A percentile compares a stretch with the other conserved stretches of the same genome.
Evolutionary conservation across 768 basidiomycete species (phyloP).

Genomic region (Hydnum rufescens): DNA sequence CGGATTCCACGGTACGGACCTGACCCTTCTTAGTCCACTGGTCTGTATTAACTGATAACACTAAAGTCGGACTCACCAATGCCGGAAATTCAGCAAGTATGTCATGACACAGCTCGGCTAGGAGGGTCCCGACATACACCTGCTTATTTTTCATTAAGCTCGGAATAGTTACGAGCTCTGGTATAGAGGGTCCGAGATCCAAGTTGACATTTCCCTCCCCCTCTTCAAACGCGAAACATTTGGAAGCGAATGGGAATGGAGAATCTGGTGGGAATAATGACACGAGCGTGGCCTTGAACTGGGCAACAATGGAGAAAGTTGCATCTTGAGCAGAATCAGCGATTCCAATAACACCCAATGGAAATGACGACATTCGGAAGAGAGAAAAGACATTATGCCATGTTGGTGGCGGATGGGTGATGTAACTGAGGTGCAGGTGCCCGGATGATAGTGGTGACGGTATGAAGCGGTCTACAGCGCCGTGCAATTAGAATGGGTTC

Average conservation of each 20-base stretch:
- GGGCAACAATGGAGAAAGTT: constrained; percentile 32
- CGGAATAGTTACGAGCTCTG: constrained; percentile 57
- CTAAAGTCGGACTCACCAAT: constrained; percentile 33
- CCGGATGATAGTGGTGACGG: constrained; percentile 59
- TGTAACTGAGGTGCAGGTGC: constrained; percentile 59
- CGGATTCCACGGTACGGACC: constrained; percentile 64
- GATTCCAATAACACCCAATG: constrained; percentile 76
- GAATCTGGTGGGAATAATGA: constrained; percentile 47
- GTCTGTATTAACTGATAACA: background rate
- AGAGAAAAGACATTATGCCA: constrained; percentile 50
- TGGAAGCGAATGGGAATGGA: constrained; percentile 59
- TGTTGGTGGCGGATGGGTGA: constrained; percentile 51
- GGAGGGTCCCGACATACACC: constrained; percentile 66
- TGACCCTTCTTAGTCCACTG: constrained; percentile 21
- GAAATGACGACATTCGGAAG: constrained; percentile 61
- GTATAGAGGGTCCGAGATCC: constrained; percentile 29
- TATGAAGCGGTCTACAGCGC: constrained; percentile 50
- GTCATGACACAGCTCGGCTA: constrained; percentile 78
- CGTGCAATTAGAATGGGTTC: background rate
- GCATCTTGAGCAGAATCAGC: constrained; percentile 44
- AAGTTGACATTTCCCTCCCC: constrained; percentile 31
- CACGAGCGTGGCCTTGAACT: constrained; percentile 44
- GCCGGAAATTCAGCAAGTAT: constrained; percentile 71
- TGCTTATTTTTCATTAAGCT: constrained; percentile 74
- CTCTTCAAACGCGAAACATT: constrained; percentile 76